Conservation (phyloP, 306 rosid genomes). For the Gastrolobium bilobum region DNA sequence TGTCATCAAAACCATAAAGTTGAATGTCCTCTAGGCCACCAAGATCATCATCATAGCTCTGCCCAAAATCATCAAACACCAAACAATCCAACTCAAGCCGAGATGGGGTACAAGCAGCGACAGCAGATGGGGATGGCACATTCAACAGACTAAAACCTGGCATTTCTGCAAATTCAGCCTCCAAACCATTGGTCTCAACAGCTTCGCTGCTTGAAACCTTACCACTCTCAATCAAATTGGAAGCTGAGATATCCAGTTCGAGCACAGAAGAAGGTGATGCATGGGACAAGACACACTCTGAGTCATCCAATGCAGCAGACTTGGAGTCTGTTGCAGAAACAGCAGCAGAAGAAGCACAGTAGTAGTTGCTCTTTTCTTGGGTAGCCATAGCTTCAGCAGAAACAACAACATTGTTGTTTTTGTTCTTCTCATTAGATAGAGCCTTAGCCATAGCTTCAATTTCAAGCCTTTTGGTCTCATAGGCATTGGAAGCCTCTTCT, state of each 20-base stretch:
- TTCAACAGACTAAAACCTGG: conserved; percentile 59
- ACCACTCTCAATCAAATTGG: conserved; percentile 38
- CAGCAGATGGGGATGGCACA: conserved; percentile 1
- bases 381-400: conserved; percentile 31
- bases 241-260: conserved; percentile 62
- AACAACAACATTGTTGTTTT: not conserved
- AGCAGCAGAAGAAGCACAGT: conserved; percentile 34
- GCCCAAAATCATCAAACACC: conserved; percentile 45
- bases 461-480: conserved; percentile 60
- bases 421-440: conserved; percentile 43
- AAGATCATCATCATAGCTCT: conserved; percentile 49
- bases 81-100: conserved; percentile 48
- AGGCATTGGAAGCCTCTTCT: conserved; percentile 75
- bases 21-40: conserved; percentile 59
- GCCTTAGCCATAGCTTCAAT: conserved; percentile 58
- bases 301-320: conserved; percentile 49
- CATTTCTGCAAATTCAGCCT: conserved; percentile 43
- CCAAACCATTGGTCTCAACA: not conserved
- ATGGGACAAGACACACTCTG: conserved; percentile 53
- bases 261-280: conserved; percentile 65
- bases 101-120: not conserved
- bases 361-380: not conserved
- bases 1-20: conserved; percentile 54
- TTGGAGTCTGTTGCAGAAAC: conserved; percentile 39
- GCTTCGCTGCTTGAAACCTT: conserved; percentile 47